Base-by-base conservation (phyloP, 495 filamentous ascomycete species). In the Hypoxylon lenormandii region DNA sequence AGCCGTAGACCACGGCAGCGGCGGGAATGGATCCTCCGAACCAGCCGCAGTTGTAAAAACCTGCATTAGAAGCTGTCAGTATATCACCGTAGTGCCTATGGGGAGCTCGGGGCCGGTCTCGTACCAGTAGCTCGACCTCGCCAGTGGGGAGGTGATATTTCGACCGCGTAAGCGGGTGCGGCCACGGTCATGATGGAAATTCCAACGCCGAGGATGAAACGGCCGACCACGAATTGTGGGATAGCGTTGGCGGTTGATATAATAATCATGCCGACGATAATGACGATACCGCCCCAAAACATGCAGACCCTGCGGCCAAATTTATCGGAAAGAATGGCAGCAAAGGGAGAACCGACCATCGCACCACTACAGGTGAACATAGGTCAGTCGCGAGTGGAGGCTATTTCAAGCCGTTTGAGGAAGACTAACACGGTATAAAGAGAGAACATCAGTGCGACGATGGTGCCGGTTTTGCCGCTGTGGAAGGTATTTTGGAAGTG, bases 31-130 rank as follows among this genome's bases (percentile, higher is more conserved):
- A 67, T 47, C 83, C 83, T 46, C 80, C 80, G 60, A 83, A 83
- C 80, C 81, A 84, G 49, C 80, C 80, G 64, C 81, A 82, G 72
- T 85, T 85, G 73, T 85, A 85, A 67, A 83, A 83, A 6, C 79
- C 78, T 73, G 30, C 26, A 6, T 3, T 40, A 4, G 33, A 42
- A 13, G 26, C 13, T 6, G 33, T 74, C 22, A 74, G 42, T 28
- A 36, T 28, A 18, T 22, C 8, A 18, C 0, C 2, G 1, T 28
- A 4, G 16, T 26, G 23, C 3, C 36, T 7, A 12, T 33, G n/a
- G 10, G 8, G 6, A 22, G 15, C 12, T 33, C 26, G n/a, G 3
- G 33, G 18, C 1, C 19, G 21, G 22, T 22, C 5, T 19, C 64
- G 43, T 75, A 74, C 78, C 80, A 12, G 77, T 79, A 72, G 74